Conservation (phyloP, 495 filamentous ascomycete genomes). For the Baudoinia panamericana region DNA sequence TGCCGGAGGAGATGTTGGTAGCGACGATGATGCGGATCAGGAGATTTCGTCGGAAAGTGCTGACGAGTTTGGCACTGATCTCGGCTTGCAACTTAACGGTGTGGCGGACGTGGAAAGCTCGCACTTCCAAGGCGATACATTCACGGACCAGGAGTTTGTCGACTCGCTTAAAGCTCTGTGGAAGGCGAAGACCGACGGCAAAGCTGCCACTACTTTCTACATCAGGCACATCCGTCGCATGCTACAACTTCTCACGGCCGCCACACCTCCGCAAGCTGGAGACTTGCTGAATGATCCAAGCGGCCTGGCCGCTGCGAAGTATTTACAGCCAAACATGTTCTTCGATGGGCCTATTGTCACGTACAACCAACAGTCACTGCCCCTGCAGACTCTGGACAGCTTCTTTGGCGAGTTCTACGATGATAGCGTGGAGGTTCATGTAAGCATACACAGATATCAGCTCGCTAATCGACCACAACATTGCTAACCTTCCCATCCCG, state of each 20-base stretch:
- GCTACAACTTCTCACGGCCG: slow-evolving; percentile 7
- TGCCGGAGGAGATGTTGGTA: too few species aligned
- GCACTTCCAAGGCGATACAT: neutral
- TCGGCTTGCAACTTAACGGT: too few species aligned
- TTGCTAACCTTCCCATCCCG: too few species aligned
- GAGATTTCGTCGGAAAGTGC: too few species aligned
- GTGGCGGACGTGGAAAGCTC: too few species aligned
- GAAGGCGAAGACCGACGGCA: slow-evolving; percentile 1
- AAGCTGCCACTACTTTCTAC: slow-evolving; percentile 1
- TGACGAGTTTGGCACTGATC: too few species aligned
- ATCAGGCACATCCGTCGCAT: slow-evolving; percentile 13
- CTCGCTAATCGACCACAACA: too few species aligned
- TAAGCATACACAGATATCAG: too few species aligned
- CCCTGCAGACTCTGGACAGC: neutral
- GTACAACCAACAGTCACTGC: slow-evolving; percentile 6
- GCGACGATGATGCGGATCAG: too few species aligned
- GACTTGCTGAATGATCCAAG: slow-evolving; percentile 4
- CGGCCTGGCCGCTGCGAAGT: slow-evolving; percentile 1
- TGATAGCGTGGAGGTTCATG: slow-evolving; percentile 4
- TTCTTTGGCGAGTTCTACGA: slow-evolving; percentile 18
- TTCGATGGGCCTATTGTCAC: slow-evolving; percentile 13
- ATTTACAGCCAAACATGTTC: slow-evolving; percentile 2
- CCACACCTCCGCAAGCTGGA: neutral
- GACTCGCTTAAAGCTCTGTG: neutral
- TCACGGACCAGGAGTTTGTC: slow-evolving; percentile 3